A percentile compares a stretch with the other conserved stretches of the same genome.
Evolutionary conservation across 306 rosid genomes (phyloP).

Genomic region (Hippophae gyantsensis): DNA sequence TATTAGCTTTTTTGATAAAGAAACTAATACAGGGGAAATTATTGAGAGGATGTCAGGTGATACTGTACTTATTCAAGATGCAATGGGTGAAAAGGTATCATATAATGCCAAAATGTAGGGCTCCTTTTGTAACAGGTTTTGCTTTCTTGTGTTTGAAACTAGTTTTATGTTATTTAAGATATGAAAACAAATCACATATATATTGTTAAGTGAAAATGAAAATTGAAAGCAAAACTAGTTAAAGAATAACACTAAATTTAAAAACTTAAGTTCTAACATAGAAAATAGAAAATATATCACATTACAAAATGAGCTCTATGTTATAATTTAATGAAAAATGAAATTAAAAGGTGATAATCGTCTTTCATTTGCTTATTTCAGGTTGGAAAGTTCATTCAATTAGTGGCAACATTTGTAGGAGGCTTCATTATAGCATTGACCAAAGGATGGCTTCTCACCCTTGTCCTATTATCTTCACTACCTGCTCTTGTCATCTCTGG

Average conservation of each 20-base stretch:
- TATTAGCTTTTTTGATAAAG: conserved; percentile 58
- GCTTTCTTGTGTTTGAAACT: too few species aligned
- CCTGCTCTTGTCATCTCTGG: conserved; percentile 59
- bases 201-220: too few species aligned
- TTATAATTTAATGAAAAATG: not conserved
- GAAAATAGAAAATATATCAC: too few species aligned
- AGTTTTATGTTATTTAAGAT: too few species aligned
- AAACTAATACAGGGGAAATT: conserved; percentile 60
- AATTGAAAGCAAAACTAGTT: too few species aligned
- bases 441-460: conserved; percentile 72
- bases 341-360: too few species aligned
- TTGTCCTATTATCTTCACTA: conserved; percentile 57
- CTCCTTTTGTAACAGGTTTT: too few species aligned
- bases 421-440: conserved; percentile 56
- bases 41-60: conserved; percentile 79
- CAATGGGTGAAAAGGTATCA: conserved; percentile 76
- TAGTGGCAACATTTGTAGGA: conserved; percentile 48
- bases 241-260: too few species aligned
- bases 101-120: too few species aligned
- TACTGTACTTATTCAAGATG: conserved; percentile 79
- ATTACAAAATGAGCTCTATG: too few species aligned
- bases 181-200: too few species aligned
- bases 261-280: too few species aligned
- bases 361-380: conserved; percentile 12
- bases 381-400: conserved; percentile 76